Percentiles rank a stretch among this genome's conserved stretches.
Conservation (phyloP, 345 rosid genomes). For the Clausena lansium region DNA sequence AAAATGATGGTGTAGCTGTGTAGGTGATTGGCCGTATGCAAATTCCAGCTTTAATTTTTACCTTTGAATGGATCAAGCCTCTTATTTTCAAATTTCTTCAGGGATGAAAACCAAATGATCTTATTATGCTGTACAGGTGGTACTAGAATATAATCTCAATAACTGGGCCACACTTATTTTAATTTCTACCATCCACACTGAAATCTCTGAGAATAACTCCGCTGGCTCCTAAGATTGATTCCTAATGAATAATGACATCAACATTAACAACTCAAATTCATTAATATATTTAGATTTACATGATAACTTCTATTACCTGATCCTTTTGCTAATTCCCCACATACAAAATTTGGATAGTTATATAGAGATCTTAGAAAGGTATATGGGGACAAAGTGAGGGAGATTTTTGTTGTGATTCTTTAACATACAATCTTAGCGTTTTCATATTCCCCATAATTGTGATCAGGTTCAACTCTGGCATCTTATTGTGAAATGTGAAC, state of each 20-base stretch:
- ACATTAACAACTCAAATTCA: background rate
- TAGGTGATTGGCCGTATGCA: background rate
- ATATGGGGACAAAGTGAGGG: too few relatives aligned
- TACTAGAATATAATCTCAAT: too few relatives aligned
- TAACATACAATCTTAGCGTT: background rate
- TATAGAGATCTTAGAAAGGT: too few relatives aligned
- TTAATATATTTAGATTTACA: too few relatives aligned
- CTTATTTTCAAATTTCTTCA: too few relatives aligned
- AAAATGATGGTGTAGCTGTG: background rate
- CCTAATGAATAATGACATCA: background rate
- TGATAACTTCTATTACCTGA: too few relatives aligned
- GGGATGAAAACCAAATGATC: too few relatives aligned
- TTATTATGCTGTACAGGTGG: too few relatives aligned
- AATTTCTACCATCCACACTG: background rate
- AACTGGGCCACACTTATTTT: background rate
- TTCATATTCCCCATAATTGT: background rate
- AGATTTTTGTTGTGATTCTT: too few relatives aligned
- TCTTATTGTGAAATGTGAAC: background rate
- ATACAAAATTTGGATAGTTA: too few relatives aligned
- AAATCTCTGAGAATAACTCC: background rate
- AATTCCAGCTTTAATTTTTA: background rate
- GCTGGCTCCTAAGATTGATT: background rate
- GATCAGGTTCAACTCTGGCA: background rate
- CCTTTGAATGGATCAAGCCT: background rate
- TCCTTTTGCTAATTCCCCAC: too few relatives aligned